Base-by-base conservation (phyloP, 2,329 filamentous ascomycete genomes). In the Gaeumannomyces tritici region DNA sequence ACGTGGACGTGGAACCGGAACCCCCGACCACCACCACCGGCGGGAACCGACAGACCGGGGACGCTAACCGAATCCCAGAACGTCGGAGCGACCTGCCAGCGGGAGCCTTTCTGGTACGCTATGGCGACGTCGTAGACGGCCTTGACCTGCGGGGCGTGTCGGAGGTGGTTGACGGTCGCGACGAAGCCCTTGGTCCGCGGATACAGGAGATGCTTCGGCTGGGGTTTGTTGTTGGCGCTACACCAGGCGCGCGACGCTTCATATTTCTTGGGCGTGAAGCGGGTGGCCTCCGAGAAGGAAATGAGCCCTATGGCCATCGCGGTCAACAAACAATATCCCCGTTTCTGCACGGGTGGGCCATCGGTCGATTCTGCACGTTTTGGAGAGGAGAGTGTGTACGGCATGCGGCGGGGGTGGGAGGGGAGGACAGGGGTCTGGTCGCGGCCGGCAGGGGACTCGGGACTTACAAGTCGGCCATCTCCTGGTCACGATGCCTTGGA, bases 271-370 rank as follows among this genome's bases (percentile, higher is more conserved):
- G 74, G 73, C 3, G 82, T 86, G 70, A 79, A 86, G 64, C 84
- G 78, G 11, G 83, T 86, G n/a, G 80, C 81, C 74, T 88, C 85
- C 68, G 82, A 85, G 75, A 84, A 87, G 67, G 83, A 83, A 66
- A 88, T 80, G 66, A 87, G 80, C 85, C 83, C 83, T 86, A 56
- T 59, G 13, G 42, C 21, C 42, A 51, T 51, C 42, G 21, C 42
- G 11, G 42, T 51, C 42, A 51, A 4, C 42, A 51, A 24, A n/a
- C 21, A 18, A 51, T 51, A 18, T 51, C 42, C 9, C 21, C 5
- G 11, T 24, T 7, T 51, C 42, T 51, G 24, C 3, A 11, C 11
- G n/a, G 42, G 42, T 51, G 42, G 42, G 42, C 42, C 18, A 24
- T 51, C 15, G 42, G 42, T 11, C 42, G 42, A 51, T 51, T n/a